These are phyloP conservation scores for Beauveria rudraprayagi DNA, from an alignment of 2,329 filamentous ascomycete genomes.

Conservation along the genomic window DNA sequence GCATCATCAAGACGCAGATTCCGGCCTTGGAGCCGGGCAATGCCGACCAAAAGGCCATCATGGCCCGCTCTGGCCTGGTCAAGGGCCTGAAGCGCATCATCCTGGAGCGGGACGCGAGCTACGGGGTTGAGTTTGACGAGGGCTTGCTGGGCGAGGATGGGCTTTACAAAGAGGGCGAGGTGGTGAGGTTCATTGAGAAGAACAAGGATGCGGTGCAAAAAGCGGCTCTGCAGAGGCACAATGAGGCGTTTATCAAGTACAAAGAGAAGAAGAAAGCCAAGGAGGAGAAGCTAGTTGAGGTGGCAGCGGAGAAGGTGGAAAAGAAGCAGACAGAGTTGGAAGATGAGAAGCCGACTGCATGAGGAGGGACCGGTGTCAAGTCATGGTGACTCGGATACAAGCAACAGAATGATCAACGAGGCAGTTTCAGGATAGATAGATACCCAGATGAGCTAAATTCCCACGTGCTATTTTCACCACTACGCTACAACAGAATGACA, in stretches of 20 bases:
- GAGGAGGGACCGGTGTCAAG: no score
- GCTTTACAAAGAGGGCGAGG: conserved; percentile 34
- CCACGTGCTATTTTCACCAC: not conserved
- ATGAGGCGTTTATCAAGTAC: conserved; percentile 11
- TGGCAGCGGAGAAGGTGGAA: no score
- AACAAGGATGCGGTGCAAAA: conserved; percentile 31
- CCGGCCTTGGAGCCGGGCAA: conserved; percentile 19
- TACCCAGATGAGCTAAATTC: not conserved
- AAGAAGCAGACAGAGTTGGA: not conserved
- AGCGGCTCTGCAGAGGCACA: conserved; percentile 23
- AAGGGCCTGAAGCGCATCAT: conserved; percentile 43
- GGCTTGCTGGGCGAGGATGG: conserved; percentile 29
- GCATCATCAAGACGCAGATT: conserved; percentile 34
- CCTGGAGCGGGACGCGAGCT: conserved; percentile 33
- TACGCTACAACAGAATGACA: not conserved
- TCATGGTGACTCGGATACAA: no score
- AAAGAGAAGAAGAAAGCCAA: not conserved
- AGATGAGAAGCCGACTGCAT: no score
- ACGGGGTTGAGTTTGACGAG: conserved; percentile 24
- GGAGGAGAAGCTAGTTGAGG: not conserved
- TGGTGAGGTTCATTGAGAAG: conserved; percentile 32
- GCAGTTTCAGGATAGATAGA: not conserved
- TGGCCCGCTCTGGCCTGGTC: conserved; percentile 27
- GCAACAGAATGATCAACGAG: no score
- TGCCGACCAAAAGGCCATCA: conserved; percentile 17